Evolutionary conservation across 2,329 filamentous ascomycete species (phyloP), one percentile per base, ranked within the genome.

Genomic region (Chaetomium sp.): DNA sequence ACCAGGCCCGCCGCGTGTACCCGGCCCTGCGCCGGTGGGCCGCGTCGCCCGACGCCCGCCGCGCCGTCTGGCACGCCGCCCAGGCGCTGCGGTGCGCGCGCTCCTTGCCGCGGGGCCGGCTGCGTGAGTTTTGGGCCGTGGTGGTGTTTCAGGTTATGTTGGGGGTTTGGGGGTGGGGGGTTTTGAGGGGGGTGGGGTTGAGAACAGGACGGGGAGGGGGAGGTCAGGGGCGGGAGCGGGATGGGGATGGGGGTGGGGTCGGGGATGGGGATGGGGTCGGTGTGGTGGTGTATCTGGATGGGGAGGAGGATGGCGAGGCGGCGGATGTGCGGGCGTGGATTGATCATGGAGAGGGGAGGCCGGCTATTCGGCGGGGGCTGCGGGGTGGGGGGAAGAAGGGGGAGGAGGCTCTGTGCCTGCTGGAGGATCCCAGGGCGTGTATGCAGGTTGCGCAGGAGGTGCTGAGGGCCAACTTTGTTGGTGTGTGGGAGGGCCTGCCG

Each of bases 101-200:
- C 70, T 66, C 77, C 56, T 83, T 88, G 56, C 81, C 85, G 0
- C 73, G 77, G 1, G 80, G 82, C 0, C 79, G 83, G 12, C 74
- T 91, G 3, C 84, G 85, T 51, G 86, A 89, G 67, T 91, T 91
- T 72, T 85, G 86, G 67, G 87, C 88, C 0, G 84, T 91, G 7
- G 86, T 85, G 0, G 82, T 91, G 0, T 90, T 91, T 72, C 89
- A 91, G 72, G 88, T 87, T 4, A 82, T 84, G 13, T 78, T 92
- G 4, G 85, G 86, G 0, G 78, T 92, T 49, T 92, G 90, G 90
- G 84, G 84, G 0, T 90, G 89, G 69, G 87, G 88, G 0, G 83
- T 91, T 72, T 72, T 72, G 27, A 16, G 33, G n/a, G 6, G 33
- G 45, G 16, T 33, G 27, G 13, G 19, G 8, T 16, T 29, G 45